Evolutionary conservation across 345 rosid genomes (phyloP).

Genomic region (Toxicodendron radicans): DNA sequence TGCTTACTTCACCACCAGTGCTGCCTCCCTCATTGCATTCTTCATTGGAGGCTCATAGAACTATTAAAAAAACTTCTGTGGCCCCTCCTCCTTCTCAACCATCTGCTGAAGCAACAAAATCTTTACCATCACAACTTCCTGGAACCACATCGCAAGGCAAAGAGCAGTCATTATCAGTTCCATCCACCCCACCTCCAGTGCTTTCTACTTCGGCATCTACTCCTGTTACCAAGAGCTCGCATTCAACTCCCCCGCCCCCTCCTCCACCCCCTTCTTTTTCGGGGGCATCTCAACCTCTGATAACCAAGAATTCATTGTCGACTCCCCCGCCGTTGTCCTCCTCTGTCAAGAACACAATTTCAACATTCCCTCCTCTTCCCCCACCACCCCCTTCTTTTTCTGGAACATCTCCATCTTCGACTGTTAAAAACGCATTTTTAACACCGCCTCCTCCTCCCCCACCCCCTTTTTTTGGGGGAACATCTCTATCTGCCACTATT

Average conservation of each 20-base stretch:
- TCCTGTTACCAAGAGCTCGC: conserved; percentile 8
- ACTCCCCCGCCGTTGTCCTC: conserved; percentile 25
- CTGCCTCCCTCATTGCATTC: conserved; percentile 15
- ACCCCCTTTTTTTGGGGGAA: conserved; percentile 12
- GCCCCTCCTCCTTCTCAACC: conserved; percentile 19
- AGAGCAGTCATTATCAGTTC: conserved; percentile 12
- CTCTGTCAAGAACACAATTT: conserved; percentile 10
- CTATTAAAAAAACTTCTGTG: conserved; percentile 5
- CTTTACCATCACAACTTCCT: conserved; percentile 12
- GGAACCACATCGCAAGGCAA: conserved; percentile 10
- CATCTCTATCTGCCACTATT: conserved; percentile 6
- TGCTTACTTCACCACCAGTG: conserved; percentile 18
- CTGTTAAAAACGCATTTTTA: conserved; percentile 6
- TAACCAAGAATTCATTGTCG: conserved; percentile 16
- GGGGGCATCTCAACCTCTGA: conserved; percentile 19
- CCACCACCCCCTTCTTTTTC: conserved; percentile 16
- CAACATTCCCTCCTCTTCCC: conserved; percentile 23
- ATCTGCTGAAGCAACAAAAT: conserved; percentile 3
- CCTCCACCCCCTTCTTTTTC: conserved; percentile 27
- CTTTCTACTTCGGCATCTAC: conserved; percentile 17
- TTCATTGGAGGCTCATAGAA: conserved; percentile 11
- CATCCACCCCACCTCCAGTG: conserved; percentile 23
- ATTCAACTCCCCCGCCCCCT: conserved; percentile 21
- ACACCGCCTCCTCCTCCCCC: conserved; percentile 18
- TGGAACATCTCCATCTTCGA: conserved; percentile 15